These are phyloP conservation scores for Eudorina sp. DNA, from an alignment of 139 green algal species.

Conservation along the genomic window DNA sequence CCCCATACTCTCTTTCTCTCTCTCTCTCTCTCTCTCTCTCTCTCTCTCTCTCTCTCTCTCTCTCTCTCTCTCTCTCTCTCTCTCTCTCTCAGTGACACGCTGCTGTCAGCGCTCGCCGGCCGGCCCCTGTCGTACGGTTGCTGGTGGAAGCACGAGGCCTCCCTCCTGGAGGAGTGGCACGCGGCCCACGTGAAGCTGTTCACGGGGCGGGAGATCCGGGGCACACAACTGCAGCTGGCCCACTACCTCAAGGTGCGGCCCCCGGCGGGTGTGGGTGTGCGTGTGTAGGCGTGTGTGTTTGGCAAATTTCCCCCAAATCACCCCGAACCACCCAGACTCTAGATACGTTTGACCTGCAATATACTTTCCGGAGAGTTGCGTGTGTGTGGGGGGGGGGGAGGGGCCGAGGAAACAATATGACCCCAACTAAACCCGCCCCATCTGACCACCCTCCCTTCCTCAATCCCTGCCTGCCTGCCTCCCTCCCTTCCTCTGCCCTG, in stretches of 20 bases:
- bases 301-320: too few relatives aligned
- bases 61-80: too few relatives aligned
- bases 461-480: neutral
- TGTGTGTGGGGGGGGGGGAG: neutral
- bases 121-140: constrained; percentile 49
- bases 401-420: too few relatives aligned
- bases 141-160: constrained; percentile 6
- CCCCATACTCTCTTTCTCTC: too few relatives aligned
- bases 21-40: too few relatives aligned
- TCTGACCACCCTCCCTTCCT: too few relatives aligned
- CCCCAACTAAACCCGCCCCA: too few relatives aligned
- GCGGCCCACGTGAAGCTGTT: constrained; percentile 16
- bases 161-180: neutral
- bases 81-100: constrained; percentile 38
- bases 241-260: constrained; percentile 13
- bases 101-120: constrained; percentile 41
- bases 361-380: too few relatives aligned
- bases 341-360: too few relatives aligned
- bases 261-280: neutral
- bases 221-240: neutral
- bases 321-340: too few relatives aligned
- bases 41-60: too few relatives aligned
- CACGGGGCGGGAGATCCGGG: neutral
- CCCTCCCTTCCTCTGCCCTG: neutral
- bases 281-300: neutral